Evolutionary conservation across 805 yeast species (phyloP).

Genomic region (Tetrapisispora nanseiensis): DNA sequence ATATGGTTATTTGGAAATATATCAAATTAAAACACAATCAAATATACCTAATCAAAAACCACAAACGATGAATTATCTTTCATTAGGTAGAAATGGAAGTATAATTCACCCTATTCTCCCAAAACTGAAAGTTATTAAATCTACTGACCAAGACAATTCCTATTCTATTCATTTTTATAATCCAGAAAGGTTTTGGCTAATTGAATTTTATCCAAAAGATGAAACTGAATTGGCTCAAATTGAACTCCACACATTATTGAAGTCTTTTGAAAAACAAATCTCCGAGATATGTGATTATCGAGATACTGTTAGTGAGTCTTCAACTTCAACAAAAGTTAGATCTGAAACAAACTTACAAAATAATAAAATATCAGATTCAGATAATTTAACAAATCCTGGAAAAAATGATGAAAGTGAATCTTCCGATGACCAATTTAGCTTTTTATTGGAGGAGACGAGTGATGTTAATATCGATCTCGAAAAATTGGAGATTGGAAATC

Average conservation of each 20-base stretch:
- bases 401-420: not conserved
- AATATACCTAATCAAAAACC: slow-evolving; percentile 9
- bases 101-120: slow-evolving; percentile 68
- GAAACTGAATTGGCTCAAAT: not conserved
- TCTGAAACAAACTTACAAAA: not conserved
- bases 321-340: not conserved
- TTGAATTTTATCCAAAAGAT: slow-evolving; percentile 23
- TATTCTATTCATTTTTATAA: slow-evolving; percentile 59
- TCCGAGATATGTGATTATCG: slow-evolving; percentile 11
- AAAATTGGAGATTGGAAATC: too few species aligned
- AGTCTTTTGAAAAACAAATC: slow-evolving; percentile 27
- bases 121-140: slow-evolving; percentile 47
- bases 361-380: not conserved
- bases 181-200: slow-evolving; percentile 69
- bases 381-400: not conserved
- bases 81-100: slow-evolving; percentile 26
- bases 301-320: not conserved
- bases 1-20: slow-evolving; percentile 25
- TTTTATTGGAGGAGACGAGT: slow-evolving; percentile 14
- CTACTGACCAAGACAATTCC: slow-evolving; percentile 26
- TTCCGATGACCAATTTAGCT: slow-evolving; percentile 16
- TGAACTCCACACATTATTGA: slow-evolving; percentile 5
- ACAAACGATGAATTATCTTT: slow-evolving; percentile 19
- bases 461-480: slow-evolving; percentile 3
- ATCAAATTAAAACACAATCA: slow-evolving; percentile 21